phyloP scores from a whole-genome alignment of 192 early-diverging fungal species.

The Gonapodya sp. region DNA sequence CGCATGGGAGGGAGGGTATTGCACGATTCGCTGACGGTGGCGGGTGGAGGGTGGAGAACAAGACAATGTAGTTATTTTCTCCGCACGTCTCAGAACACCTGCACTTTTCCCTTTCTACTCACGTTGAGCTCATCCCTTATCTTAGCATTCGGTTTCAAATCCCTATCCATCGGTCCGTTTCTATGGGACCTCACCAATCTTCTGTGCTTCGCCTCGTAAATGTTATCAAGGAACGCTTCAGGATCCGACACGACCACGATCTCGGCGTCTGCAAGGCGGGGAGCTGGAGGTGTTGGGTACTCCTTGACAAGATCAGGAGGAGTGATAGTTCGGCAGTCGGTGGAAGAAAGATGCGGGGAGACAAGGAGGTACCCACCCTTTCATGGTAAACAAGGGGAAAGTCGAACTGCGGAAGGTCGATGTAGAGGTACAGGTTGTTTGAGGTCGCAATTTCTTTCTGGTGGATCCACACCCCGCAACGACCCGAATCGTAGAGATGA shows the following conservation, averaged over 20 bases:
- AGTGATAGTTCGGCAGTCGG: too few species aligned
- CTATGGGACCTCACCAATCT: conserved; percentile 80
- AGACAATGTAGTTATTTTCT: too few species aligned
- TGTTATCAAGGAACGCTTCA: conserved; percentile 84
- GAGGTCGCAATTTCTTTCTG: conserved; percentile 40
- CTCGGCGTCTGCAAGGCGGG: conserved; percentile 7
- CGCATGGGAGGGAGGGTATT: conserved; percentile 82
- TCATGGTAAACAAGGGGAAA: conserved; percentile 94
- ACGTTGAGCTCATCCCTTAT: conserved; percentile 94
- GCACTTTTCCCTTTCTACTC: conserved; percentile 11
- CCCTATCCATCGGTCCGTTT: conserved; percentile 80
- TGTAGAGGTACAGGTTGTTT: conserved; percentile 63
- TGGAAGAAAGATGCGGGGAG: too few species aligned
- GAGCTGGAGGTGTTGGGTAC: not conserved
- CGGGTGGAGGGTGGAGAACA: too few species aligned
- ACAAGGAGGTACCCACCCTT: conserved; percentile 28
- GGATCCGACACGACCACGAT: conserved; percentile 65
- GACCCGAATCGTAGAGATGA: not conserved
- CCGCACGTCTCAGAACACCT: not conserved
- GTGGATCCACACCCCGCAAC: not conserved
- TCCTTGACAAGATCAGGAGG: too few species aligned
- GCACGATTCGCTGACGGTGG: conserved; percentile 70
- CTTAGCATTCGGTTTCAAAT: conserved; percentile 94
- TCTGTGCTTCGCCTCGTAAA: conserved; percentile 89
- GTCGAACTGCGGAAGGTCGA: conserved; percentile 91